phyloP scores from a whole-genome alignment of 345 rosid species.

The Clausena lansium region DNA sequence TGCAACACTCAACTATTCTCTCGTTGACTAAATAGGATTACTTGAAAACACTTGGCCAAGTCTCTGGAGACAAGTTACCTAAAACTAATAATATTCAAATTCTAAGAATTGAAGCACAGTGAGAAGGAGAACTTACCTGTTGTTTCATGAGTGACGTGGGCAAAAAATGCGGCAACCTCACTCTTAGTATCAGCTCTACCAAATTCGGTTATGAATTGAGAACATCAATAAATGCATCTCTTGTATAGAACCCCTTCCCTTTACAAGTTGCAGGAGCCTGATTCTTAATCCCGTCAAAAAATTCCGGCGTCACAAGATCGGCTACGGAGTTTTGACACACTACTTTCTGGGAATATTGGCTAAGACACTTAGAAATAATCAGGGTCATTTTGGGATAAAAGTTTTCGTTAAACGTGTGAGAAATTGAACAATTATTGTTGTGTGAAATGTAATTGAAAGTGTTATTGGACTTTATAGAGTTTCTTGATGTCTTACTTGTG shows the following conservation, averaged over 20 bases:
- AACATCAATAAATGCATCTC: slow-evolving; percentile 17
- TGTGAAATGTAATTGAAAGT: neutral
- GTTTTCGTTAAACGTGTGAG: neutral
- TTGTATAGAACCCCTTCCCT: neutral
- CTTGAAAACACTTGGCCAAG: too few relatives aligned
- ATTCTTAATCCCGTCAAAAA: slow-evolving; percentile 1
- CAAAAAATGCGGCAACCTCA: slow-evolving; percentile 55
- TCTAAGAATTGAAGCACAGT: too few relatives aligned
- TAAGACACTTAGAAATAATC: neutral
- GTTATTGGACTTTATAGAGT: neutral
- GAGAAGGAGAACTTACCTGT: slow-evolving; percentile 30
- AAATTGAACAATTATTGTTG: neutral
- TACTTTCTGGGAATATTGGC: neutral
- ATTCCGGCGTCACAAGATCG: neutral
- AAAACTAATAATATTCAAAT: too few relatives aligned
- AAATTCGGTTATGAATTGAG: slow-evolving; percentile 25
- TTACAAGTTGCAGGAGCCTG: neutral
- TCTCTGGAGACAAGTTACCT: too few relatives aligned
- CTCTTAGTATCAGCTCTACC: slow-evolving; percentile 39
- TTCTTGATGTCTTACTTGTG: neutral
- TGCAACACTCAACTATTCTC: too few relatives aligned
- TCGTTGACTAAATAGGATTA: too few relatives aligned
- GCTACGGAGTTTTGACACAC: neutral
- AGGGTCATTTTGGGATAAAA: neutral
- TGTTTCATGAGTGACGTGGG: slow-evolving; percentile 50